Percentiles rank a stretch among this genome's conserved stretches.
Evolutionary conservation across 768 basidiomycete genomes (phyloP).

Genomic region (Strobilomyces confusus): DNA sequence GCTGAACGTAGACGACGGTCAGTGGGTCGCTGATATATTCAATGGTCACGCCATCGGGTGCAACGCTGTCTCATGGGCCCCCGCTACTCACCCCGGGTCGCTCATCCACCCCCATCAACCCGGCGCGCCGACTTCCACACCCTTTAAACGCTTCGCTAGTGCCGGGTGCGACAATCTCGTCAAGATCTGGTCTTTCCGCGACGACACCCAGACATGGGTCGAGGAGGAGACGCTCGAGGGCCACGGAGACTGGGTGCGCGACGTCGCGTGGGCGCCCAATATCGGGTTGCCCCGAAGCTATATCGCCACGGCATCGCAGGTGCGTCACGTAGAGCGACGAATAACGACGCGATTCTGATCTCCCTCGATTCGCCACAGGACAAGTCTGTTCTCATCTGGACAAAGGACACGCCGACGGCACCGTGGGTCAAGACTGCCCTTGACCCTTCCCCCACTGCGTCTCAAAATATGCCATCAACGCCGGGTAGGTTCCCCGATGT

Average conservation of each 20-base stretch:
- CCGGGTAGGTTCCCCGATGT: conserved; percentile 92
- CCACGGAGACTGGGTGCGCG: conserved; percentile 96
- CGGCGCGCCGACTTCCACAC: conserved; percentile 34
- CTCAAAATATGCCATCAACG: conserved; percentile 41
- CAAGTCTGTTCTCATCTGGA: conserved; percentile 89
- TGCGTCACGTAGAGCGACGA: conserved; percentile 23
- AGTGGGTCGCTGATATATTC: conserved; percentile 94
- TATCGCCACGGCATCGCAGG: conserved; percentile 93
- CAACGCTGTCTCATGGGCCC: conserved; percentile 97
- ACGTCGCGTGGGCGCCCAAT: conserved; percentile 98
- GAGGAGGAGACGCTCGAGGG: conserved; percentile 90
- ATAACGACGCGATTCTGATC: neutral
- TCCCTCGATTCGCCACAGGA: conserved; percentile 39
- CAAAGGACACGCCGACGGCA: conserved; percentile 69
- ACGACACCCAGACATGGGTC: conserved; percentile 83
- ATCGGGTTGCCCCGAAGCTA: conserved; percentile 93
- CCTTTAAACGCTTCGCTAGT: conserved; percentile 89
- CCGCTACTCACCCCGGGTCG: conserved; percentile 81
- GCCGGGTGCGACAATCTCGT: conserved; percentile 97
- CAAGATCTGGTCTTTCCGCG: conserved; percentile 89
- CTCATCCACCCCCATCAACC: conserved; percentile 69
- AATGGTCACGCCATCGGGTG: conserved; percentile 95
- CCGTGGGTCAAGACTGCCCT: conserved; percentile 80
- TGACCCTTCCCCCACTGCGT: conserved; percentile 57
- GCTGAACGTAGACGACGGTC: conserved; percentile 74